phyloP scores from a whole-genome alignment of 129 eudicot genomes.

The Chrysanthemum makinoi region DNA sequence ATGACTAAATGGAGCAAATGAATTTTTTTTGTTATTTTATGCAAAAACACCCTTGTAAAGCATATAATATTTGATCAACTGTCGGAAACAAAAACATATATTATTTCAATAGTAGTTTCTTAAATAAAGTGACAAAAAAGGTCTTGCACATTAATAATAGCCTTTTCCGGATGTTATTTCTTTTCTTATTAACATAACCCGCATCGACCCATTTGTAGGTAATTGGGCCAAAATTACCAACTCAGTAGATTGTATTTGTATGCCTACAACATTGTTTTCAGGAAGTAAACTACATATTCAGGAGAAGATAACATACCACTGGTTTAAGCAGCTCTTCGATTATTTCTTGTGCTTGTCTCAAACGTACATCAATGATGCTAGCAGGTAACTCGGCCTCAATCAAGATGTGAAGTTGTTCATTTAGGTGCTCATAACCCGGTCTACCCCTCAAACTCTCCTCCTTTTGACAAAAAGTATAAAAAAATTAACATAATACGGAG shows the following conservation, averaged over 20 bases:
- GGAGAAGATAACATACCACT: slow-evolving; percentile 47
- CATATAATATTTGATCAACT: too few species aligned
- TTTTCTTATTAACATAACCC: not conserved
- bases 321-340: slow-evolving; percentile 81
- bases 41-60: too few species aligned
- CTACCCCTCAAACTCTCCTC: slow-evolving; percentile 74
- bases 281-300: slow-evolving; percentile 1
- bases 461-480: slow-evolving; percentile 24
- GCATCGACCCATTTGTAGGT: not conserved
- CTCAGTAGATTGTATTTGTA: not conserved
- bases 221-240: not conserved
- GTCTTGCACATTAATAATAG: too few species aligned
- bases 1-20: too few species aligned
- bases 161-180: too few species aligned
- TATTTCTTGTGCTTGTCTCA: slow-evolving; percentile 72
- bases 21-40: too few species aligned
- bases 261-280: not conserved
- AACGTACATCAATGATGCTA: slow-evolving; percentile 48
- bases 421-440: slow-evolving; percentile 81
- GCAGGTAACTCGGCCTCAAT: slow-evolving; percentile 70
- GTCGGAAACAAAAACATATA: too few species aligned
- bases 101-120: too few species aligned
- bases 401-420: slow-evolving; percentile 67
- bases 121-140: too few species aligned
- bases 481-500: not conserved